phyloP scores from a whole-genome alignment of 2,329 filamentous ascomycete genomes.

The Pestalotiopsis sp. region DNA sequence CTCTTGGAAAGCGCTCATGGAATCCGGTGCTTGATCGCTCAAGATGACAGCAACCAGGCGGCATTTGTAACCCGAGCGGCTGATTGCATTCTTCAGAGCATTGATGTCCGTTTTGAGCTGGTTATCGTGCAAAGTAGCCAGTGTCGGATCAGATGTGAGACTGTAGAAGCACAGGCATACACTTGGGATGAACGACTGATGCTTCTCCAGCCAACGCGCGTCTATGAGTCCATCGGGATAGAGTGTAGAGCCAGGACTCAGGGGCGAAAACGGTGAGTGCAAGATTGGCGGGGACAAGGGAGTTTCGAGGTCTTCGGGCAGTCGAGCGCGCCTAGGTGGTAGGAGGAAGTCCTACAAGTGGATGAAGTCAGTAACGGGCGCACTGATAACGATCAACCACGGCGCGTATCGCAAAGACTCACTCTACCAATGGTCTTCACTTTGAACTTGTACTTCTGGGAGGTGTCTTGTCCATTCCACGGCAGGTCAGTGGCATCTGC shows the following conservation, averaged over 20 bases:
- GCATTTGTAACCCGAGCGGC: conserved; percentile 74
- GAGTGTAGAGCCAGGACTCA: conserved; percentile 79
- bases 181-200: conserved; percentile 82
- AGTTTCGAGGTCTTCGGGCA: conserved; percentile 53
- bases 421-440: conserved; percentile 81
- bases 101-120: conserved; percentile 87
- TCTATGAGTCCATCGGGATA: conserved; percentile 91
- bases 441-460: conserved; percentile 62
- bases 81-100: conserved; percentile 69
- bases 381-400: neutral
- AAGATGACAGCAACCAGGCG: conserved; percentile 78
- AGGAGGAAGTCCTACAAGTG: conserved; percentile 53
- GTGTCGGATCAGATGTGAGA: conserved; percentile 72
- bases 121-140: conserved; percentile 80
- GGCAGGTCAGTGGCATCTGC: conserved; percentile 66
- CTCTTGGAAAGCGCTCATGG: conserved; percentile 66
- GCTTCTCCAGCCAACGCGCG: conserved; percentile 82
- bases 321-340: conserved; percentile 58
- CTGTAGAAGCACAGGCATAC: conserved; percentile 81
- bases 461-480: conserved; percentile 65
- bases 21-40: conserved; percentile 61
- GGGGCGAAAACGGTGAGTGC: conserved; percentile 89
- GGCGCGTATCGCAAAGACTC: conserved; percentile 38
- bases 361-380: neutral
- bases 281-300: conserved; percentile 58